Evolutionary conservation across 345 rosid species (phyloP), one percentile per base, ranked within the genome.

Genomic region (Murraya paniculata): DNA sequence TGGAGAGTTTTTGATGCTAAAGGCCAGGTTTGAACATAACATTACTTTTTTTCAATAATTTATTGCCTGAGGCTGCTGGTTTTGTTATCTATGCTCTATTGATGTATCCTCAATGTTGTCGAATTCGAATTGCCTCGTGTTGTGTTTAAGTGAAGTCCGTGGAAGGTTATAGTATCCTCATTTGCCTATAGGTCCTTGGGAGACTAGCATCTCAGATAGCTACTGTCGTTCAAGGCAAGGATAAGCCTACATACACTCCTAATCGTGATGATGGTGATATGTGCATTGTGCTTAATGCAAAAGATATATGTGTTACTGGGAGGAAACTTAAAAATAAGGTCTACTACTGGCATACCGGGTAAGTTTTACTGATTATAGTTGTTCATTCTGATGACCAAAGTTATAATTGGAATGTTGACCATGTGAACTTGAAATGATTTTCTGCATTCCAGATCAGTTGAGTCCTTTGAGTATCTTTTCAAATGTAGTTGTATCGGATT

Each of bases 1-100:
- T 97, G 99, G 99, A 87, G 89, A 80, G 98, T 97, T 14, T 97
- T 97, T 78, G 99, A 97, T 91, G 99, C 99, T 62, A 93, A 89
- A 84, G 99, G 94, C 87, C 97, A 97, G 95, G 99, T 96, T 82
- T 70, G 77, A 4, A 0, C 30, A n/a, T 72, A 6, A 24, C 24
- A 9, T 1, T 10, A 59, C 1, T 10, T 35, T 58, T 70, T 55
- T 58, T 31, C 22, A 3, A 18, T 65, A 22, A 6, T 6, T 24
- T 79, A 33, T 62, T 62, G 30, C 74, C 35, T 66, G 64, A 41
- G 57, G 48, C 77, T 4, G 7, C n/a, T 64, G 64, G 27, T 64
- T 25, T 62, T 67, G 64, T n/a, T 11, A 9, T 53, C 21, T 7
- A 2, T 38, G 13, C 14, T 71, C 6, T 55, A 30, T 53, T 50